Conservation (phyloP, 1,139 yeast species). For the Yamadazyma mexicana region DNA sequence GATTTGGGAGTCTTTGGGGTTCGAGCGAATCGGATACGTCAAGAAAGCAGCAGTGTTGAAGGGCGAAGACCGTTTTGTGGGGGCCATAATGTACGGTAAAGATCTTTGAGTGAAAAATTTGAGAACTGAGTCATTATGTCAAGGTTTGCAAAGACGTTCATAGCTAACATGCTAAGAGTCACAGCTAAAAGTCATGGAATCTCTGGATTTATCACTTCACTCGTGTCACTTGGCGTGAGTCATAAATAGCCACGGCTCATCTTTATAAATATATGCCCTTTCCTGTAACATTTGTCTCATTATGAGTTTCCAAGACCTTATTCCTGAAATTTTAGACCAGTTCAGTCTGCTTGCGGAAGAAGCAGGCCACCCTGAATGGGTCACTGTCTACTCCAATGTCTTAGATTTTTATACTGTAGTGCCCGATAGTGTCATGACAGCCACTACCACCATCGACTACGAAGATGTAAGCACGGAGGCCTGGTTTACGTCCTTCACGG, state of each 20-base stretch:
- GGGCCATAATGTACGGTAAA: conserved; percentile 68
- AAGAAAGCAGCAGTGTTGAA: conserved; percentile 67
- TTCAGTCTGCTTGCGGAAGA: no score
- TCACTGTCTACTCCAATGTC: conserved; percentile 2
- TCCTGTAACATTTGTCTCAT: no score
- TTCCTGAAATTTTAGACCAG: no score
- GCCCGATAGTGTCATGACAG: conserved; percentile 1
- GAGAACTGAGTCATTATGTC: no score
- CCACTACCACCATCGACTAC: no score
- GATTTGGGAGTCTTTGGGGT: conserved; percentile 78
- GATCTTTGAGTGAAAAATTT: conserved; percentile 40
- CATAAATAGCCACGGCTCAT: no score
- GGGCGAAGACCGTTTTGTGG: conserved; percentile 59
- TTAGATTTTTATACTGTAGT: conserved; percentile 1
- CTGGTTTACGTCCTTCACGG: conserved; percentile 4
- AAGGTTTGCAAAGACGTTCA: neutral
- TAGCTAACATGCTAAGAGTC: no score
- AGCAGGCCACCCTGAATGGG: neutral
- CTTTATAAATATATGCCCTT: no score
- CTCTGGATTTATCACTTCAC: no score
- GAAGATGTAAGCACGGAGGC: neutral
- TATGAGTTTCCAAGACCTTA: neutral
- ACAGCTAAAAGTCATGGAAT: no score
- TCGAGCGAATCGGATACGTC: conserved; percentile 67
- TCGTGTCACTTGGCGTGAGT: no score